Conservation (phyloP, 2,329 filamentous ascomycete species). For the Trematosphaeria pertusa region DNA sequence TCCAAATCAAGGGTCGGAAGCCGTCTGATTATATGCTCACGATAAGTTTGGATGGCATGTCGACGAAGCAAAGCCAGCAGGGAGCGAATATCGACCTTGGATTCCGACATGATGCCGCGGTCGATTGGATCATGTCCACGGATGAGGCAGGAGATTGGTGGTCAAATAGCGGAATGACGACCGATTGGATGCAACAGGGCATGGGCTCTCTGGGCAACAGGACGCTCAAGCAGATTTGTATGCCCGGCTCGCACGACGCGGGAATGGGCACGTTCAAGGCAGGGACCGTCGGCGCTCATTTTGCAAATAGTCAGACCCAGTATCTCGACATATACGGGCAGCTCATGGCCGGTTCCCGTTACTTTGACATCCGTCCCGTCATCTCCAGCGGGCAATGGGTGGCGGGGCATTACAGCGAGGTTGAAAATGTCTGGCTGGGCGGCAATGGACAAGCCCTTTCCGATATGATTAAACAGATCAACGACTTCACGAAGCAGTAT, state of each 20-base stretch:
- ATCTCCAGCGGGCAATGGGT: constrained; percentile 51
- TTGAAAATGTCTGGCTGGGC: constrained; percentile 50
- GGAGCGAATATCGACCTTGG: constrained; percentile 42
- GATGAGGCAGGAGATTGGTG: constrained; percentile 44
- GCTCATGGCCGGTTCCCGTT: constrained; percentile 54
- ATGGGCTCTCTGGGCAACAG: constrained; percentile 48
- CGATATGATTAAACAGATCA: constrained; percentile 54
- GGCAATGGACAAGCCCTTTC: constrained; percentile 55
- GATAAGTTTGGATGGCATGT: constrained; percentile 36
- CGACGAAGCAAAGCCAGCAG: constrained; percentile 41
- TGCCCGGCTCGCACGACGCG: constrained; percentile 59
- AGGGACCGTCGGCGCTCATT: constrained; percentile 48
- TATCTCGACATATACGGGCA: constrained; percentile 55
- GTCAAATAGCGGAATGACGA: constrained; percentile 44
- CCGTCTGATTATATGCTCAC: constrained; percentile 39
- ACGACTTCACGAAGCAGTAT: constrained; percentile 54
- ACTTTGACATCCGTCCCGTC: constrained; percentile 58
- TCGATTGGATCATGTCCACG: constrained; percentile 49
- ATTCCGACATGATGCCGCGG: constrained; percentile 43
- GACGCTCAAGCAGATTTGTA: constrained; percentile 54
- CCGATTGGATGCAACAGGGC: constrained; percentile 52
- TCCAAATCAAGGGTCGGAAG: constrained; percentile 40
- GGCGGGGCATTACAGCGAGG: constrained; percentile 52
- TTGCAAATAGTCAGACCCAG: constrained; percentile 56
- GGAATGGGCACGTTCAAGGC: constrained; percentile 56